Evolutionary conservation across 2,329 filamentous ascomycete species (phyloP), one percentile per base, ranked within the genome.

Genomic region (Cercospora beticola): DNA sequence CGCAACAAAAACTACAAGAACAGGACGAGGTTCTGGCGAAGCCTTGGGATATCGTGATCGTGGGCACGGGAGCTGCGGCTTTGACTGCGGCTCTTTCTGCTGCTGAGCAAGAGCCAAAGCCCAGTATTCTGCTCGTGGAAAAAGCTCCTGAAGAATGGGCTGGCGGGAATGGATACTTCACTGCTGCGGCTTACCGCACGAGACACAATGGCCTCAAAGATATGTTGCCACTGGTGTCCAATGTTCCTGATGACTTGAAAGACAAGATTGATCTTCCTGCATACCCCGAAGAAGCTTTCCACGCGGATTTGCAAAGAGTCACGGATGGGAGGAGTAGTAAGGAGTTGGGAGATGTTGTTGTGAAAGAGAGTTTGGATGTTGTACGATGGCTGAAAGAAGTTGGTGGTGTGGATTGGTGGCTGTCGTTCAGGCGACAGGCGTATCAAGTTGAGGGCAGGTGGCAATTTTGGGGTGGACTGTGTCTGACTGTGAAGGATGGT

Each of bases 391-490:
- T 78, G 66, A 73, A 70, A 57, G 70, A 71, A n/a, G 70, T 71
- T 12, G 71, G 72, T 10, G 73, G 73, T 0, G 72, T 77, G 66
- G 69, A 75, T 30, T 78, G 71, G 70, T 72, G 87, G 73, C 79
- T 91, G 3, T 86, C 84, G 1, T 90, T 90, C 76, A 87, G 90
- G 68, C 82, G 89, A 2, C 89, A 92, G 74, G 87, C 89, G 0
- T 91, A 89, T 75, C 81, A 88, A 66, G 83, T 90, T n/a, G 81
- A 86, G 62, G 87, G 86, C 0, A 80, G 85, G 31, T 83, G 84
- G 74, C 88, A 87, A 73, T 91, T 91, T 75, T 91, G 88, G 88
- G 89, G 89, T 10, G 89, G 89, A 0, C 78, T 91, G 75, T 82
- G 81, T n/a, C 77, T 90, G 36, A 88, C 84, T 73, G 87, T 86